phyloP scores from a whole-genome alignment of 1,139 yeast genomes.

The Pichia sp. region DNA sequence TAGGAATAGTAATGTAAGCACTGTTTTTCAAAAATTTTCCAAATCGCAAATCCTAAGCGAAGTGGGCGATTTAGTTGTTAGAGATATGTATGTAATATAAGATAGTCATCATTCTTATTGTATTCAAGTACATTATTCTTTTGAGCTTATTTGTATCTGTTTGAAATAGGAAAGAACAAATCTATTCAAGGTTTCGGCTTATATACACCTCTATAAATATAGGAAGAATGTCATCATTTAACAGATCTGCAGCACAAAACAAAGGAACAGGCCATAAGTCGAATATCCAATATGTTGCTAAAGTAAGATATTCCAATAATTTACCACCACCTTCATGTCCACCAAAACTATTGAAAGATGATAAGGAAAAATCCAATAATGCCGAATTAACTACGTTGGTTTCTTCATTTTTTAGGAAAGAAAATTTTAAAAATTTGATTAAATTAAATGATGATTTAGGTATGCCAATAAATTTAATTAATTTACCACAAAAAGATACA shows the following conservation, averaged over 20 bases:
- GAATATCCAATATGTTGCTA: constrained; percentile 45
- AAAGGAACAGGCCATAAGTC: constrained; percentile 8
- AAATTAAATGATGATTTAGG: constrained; percentile 73
- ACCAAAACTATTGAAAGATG: constrained; percentile 65
- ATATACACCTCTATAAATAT: no score
- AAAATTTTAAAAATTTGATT: constrained; percentile 60
- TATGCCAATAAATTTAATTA: constrained; percentile 68
- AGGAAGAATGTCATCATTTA: constrained; percentile 1
- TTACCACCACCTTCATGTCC: constrained; percentile 93
- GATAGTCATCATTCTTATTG: no score
- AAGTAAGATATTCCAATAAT: constrained; percentile 76
- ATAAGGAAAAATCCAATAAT: constrained; percentile 35
- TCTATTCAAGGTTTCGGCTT: no score
- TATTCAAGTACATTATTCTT: no score
- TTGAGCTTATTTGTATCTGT: no score
- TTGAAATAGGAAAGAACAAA: no score
- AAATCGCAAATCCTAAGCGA: no score
- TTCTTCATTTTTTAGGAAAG: constrained; percentile 69
- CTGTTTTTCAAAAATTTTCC: no score
- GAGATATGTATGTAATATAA: no score
- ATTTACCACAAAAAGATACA: constrained; percentile 57
- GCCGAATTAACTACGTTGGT: constrained; percentile 41
- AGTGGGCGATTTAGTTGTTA: no score
- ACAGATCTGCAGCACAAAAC: constrained; percentile 3
- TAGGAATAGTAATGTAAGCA: no score